Evolutionary conservation across 208 protist genomes (phyloP).

Genomic region (Leishmania tropica): DNA sequence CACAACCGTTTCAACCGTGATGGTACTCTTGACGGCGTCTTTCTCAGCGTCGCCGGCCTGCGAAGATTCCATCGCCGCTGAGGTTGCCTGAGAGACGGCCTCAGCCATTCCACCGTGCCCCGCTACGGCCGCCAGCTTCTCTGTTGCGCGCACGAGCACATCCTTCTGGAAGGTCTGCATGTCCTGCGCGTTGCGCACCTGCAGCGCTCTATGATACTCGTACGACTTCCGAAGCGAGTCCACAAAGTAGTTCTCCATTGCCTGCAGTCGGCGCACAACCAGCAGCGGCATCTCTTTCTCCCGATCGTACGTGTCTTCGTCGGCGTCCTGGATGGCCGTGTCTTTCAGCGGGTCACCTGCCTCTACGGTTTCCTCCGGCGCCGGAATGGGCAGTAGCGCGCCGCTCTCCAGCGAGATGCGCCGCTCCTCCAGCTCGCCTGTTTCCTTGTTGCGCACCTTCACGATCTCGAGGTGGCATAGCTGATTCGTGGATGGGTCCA

Average conservation of each 20-base stretch:
- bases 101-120: not conserved
- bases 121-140: constrained; percentile 39
- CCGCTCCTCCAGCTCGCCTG: constrained; percentile 66
- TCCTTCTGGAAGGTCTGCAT: constrained; percentile 69
- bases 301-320: constrained; percentile 75
- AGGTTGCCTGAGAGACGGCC: not conserved
- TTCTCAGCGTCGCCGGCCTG: not conserved
- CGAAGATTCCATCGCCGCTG: not conserved
- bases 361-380: constrained; percentile 47
- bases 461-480: constrained; percentile 75
- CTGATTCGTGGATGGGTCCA: constrained; percentile 83
- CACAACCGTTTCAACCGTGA: constrained; percentile 14
- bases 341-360: constrained; percentile 82
- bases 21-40: not conserved
- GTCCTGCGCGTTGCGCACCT: constrained; percentile 54
- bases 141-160: constrained; percentile 57
- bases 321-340: constrained; percentile 84
- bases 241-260: constrained; percentile 89
- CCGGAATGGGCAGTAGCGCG: constrained; percentile 80
- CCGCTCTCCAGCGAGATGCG: constrained; percentile 79
- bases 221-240: constrained; percentile 50
- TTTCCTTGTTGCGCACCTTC: constrained; percentile 83
- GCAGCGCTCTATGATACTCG: constrained; percentile 67
- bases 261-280: constrained; percentile 68
- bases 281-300: constrained; percentile 73